phyloP scores from a whole-genome alignment of 495 filamentous ascomycete genomes.

The Hypoxylon intermedium region DNA sequence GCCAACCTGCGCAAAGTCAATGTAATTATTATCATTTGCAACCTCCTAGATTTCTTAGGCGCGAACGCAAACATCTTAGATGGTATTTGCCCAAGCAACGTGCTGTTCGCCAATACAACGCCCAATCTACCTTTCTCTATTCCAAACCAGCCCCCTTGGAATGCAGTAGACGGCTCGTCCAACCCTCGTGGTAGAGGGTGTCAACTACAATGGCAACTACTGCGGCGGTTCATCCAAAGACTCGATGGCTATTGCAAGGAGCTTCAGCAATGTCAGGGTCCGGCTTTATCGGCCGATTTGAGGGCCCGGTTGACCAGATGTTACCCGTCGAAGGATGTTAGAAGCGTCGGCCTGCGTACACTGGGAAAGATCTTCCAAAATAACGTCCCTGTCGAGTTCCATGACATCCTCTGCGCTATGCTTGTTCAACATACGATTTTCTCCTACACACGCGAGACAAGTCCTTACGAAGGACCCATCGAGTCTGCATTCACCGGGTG shows the following conservation, averaged over 20 bases:
- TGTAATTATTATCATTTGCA: conserved; percentile 4
- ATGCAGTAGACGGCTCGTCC: conserved; percentile 3
- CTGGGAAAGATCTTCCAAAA: conserved; percentile 16
- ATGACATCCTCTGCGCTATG: conserved; percentile 21
- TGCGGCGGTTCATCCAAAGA: conserved; percentile 16
- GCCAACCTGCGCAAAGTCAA: conserved; percentile 5
- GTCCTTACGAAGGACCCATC: conserved; percentile 3
- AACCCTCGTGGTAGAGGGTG: conserved; percentile 2
- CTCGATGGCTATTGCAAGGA: conserved; percentile 11
- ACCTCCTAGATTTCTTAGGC: conserved; percentile 15
- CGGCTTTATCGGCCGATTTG: conserved; percentile 4
- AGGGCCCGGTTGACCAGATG: conserved; percentile 17
- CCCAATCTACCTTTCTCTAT: conserved; percentile 1
- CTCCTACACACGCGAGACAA: conserved; percentile 6
- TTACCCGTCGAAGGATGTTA: conserved; percentile 1
- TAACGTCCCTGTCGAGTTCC: background rate
- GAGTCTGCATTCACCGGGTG: conserved; percentile 24
- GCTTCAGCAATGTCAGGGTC: conserved; percentile 10
- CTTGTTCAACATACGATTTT: conserved; percentile 24
- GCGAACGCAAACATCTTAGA: background rate
- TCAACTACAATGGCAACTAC: conserved; percentile 19
- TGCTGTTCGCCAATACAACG: background rate
- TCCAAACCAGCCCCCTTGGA: background rate
- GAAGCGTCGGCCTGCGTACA: conserved; percentile 19
- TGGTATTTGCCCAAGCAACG: conserved; percentile 3